Percentiles rank a stretch among this genome's conserved stretches.
Evolutionary conservation across 768 basidiomycete genomes (phyloP).

Genomic region (Lactarius hatsudake): DNA sequence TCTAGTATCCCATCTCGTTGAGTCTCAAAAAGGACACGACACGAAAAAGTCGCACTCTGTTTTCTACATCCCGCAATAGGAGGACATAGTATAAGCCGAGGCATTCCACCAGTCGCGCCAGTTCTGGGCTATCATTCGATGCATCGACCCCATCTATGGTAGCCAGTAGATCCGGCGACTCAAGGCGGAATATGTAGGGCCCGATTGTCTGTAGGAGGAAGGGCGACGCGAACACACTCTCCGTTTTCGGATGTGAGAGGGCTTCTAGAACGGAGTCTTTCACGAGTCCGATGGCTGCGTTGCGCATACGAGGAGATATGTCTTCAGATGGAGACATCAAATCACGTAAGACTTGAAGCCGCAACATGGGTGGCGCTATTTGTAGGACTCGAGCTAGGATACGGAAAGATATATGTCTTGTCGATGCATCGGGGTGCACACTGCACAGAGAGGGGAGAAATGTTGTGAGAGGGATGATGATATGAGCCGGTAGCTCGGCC

Average conservation of each 20-base stretch:
- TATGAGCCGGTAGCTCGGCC: constrained; percentile 41
- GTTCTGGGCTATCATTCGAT: constrained; percentile 55
- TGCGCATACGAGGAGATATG: constrained; percentile 63
- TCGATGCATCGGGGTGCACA: constrained; percentile 54
- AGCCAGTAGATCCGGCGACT: constrained; percentile 51
- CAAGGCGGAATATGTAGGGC: constrained; percentile 54
- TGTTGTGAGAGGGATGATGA: constrained; percentile 47
- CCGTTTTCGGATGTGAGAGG: constrained; percentile 33
- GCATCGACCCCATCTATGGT: constrained; percentile 30
- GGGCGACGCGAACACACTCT: constrained; percentile 53
- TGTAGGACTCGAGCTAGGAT: constrained; percentile 54
- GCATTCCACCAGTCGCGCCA: constrained; percentile 60
- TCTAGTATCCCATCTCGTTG: constrained; percentile 27
- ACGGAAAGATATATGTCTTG: constrained; percentile 61
- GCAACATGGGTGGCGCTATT: constrained; percentile 44
- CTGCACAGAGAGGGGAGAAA: constrained; percentile 57
- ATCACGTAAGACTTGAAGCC: constrained; percentile 54
- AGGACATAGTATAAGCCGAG: constrained; percentile 68
- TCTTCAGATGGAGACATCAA: constrained; percentile 44
- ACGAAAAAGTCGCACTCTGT: constrained; percentile 43
- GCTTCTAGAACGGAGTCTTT: constrained; percentile 64
- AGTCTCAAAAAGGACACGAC: not conserved
- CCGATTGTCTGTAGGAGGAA: constrained; percentile 58
- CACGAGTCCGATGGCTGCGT: constrained; percentile 64
- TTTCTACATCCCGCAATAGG: constrained; percentile 53